These are phyloP conservation scores for Fusarium torreyae DNA, from an alignment of 2,329 filamentous ascomycete species.

Conservation along the genomic window DNA sequence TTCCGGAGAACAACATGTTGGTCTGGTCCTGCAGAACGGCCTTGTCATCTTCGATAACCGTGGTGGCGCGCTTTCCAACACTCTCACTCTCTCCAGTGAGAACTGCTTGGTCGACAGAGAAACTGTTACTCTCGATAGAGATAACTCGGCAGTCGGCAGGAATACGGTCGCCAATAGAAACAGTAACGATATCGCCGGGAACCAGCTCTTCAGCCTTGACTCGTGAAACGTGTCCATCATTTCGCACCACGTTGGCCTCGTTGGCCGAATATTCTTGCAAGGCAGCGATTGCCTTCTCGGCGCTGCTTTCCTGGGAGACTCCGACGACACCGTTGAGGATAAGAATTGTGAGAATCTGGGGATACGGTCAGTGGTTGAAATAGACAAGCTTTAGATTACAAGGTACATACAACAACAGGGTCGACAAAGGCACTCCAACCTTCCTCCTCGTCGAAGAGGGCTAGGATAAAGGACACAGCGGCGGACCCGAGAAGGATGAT, in stretches of 20 bases:
- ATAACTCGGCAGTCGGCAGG: slow-evolving; percentile 94
- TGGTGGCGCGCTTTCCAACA: slow-evolving; percentile 83
- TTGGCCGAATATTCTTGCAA: slow-evolving; percentile 99
- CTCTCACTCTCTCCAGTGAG: slow-evolving; percentile 98
- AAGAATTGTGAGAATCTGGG: slow-evolving; percentile 93
- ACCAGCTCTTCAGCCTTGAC: slow-evolving; percentile 98
- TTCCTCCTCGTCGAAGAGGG: slow-evolving; percentile 91
- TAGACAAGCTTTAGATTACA: slow-evolving; percentile 2
- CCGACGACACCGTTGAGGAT: slow-evolving; percentile 97
- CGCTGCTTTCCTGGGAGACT: slow-evolving; percentile 98
- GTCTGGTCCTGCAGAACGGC: slow-evolving; percentile 97
- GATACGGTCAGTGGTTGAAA: slow-evolving; percentile 23
- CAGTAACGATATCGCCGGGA: slow-evolving; percentile 90
- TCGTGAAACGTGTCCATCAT: slow-evolving; percentile 80
- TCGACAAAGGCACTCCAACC: slow-evolving; percentile 99
- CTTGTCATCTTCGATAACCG: slow-evolving; percentile 79
- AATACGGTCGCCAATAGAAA: slow-evolving; percentile 92
- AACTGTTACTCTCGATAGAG: slow-evolving; percentile 95
- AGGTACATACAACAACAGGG: slow-evolving; percentile 84
- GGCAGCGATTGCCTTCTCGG: slow-evolving; percentile 97
- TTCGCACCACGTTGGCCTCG: slow-evolving; percentile 92
- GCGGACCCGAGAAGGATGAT: slow-evolving; percentile 95
- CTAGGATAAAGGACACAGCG: slow-evolving; percentile 92
- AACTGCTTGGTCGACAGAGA: slow-evolving; percentile 96
- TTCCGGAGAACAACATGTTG: slow-evolving; percentile 99